Conservation (phyloP, 2,329 filamentous ascomycete species). For the Venturia nashicola region DNA sequence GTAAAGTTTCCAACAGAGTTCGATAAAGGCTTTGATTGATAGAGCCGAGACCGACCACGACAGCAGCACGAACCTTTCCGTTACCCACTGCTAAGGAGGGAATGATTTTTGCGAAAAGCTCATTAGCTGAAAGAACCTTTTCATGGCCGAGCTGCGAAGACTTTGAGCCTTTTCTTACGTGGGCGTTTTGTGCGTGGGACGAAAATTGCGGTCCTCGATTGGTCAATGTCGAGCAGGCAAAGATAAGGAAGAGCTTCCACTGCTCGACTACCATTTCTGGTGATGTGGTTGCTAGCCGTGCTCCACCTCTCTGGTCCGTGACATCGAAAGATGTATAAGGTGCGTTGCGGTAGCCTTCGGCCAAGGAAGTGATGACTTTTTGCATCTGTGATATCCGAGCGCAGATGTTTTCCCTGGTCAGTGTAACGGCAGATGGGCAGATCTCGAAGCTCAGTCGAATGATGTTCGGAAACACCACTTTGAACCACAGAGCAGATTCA, state of each 20-base stretch:
- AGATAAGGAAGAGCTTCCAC: conserved; percentile 95
- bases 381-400: conserved; percentile 90
- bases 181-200: conserved; percentile 46
- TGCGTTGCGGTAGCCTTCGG: conserved; percentile 46
- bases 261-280: conserved; percentile 88
- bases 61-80: conserved; percentile 72
- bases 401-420: conserved; percentile 85
- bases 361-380: conserved; percentile 64
- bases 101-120: conserved; percentile 83
- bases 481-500: conserved; percentile 92
- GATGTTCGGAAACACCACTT: conserved; percentile 91
- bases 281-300: conserved; percentile 50
- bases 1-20: conserved; percentile 77
- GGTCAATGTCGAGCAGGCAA: conserved; percentile 89
- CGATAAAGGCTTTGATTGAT: conserved; percentile 93
- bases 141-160: conserved; percentile 53
- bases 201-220: conserved; percentile 60
- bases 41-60: conserved; percentile 82
- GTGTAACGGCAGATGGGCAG: conserved; percentile 80
- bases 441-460: conserved; percentile 82
- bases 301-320: conserved; percentile 46
- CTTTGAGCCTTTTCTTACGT: conserved; percentile 70
- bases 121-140: conserved; percentile 77
- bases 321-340: conserved; percentile 48
- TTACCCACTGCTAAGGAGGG: conserved; percentile 74